Conservation (phyloP, 1,139 yeast species). For the Sugiyamaella japonica region DNA sequence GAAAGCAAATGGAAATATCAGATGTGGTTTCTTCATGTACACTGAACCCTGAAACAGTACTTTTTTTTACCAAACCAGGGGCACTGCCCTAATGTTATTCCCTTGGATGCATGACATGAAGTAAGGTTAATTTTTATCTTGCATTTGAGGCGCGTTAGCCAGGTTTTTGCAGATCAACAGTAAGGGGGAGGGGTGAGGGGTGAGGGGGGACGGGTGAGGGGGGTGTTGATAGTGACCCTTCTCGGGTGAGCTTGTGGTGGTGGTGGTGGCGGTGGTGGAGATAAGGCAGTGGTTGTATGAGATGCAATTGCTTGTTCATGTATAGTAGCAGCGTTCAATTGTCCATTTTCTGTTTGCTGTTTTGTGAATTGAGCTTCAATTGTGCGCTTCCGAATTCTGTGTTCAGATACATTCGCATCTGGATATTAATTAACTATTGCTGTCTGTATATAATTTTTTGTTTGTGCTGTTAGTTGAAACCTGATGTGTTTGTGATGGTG, state of each 20-base stretch:
- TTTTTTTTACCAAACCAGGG: neutral
- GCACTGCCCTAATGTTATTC: conserved; percentile 10
- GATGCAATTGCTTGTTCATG: too few relatives aligned
- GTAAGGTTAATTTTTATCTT: conserved; percentile 15
- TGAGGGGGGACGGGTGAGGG: too few relatives aligned
- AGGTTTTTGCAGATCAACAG: neutral
- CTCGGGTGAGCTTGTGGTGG: too few relatives aligned
- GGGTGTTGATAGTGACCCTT: too few relatives aligned
- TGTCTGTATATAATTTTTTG: neutral
- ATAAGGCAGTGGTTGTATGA: too few relatives aligned
- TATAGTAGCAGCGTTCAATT: too few relatives aligned
- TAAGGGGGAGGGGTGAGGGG: too few relatives aligned
- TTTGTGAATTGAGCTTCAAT: too few relatives aligned
- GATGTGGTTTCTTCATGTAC: neutral
- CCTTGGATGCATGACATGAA: conserved; percentile 13
- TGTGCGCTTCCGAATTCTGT: neutral
- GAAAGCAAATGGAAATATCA: neutral
- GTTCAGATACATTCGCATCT: neutral
- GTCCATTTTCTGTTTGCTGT: too few relatives aligned
- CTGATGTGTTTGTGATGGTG: too few relatives aligned
- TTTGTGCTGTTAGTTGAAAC: neutral
- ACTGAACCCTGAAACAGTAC: conserved; percentile 10
- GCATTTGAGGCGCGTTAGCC: conserved; percentile 11
- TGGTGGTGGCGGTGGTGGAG: too few relatives aligned
- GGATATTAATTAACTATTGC: too few relatives aligned